Percentiles rank a stretch among this genome's conserved stretches.
Evolutionary conservation across 2,329 filamentous ascomycete genomes (phyloP).

Genomic region (Xylaria sp.): DNA sequence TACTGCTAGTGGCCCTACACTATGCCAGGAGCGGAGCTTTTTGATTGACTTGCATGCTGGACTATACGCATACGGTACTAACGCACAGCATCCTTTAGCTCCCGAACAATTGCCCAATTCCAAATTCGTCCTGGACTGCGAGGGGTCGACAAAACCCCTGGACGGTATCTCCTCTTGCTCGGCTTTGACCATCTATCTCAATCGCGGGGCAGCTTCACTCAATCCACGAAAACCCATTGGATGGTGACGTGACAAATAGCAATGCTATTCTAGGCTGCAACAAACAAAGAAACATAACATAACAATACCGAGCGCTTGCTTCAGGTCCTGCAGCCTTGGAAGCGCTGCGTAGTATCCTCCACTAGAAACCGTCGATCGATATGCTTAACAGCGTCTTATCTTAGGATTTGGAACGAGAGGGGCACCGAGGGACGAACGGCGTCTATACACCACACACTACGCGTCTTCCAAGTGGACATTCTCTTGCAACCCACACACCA

Average conservation of each 20-base stretch:
- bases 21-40: constrained; percentile 9
- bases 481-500: constrained; percentile 11
- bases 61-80: constrained; percentile 8
- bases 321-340: not conserved
- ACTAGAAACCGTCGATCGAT: constrained; percentile 1
- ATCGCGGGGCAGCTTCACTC: constrained; percentile 8
- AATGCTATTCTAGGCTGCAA: constrained; percentile 2
- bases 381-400: constrained; percentile 2
- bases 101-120: constrained; percentile 39
- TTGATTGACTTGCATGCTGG: constrained; percentile 27
- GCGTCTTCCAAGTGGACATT: constrained; percentile 15
- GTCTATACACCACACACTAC: not conserved
- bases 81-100: constrained; percentile 34
- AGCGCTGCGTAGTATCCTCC: not conserved
- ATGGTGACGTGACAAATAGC: constrained; percentile 32
- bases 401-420: constrained; percentile 30
- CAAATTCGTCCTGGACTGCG: constrained; percentile 43
- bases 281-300: constrained; percentile 2
- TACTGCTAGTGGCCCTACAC: constrained; percentile 3
- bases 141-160: constrained; percentile 33
- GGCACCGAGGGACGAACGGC: constrained; percentile 15
- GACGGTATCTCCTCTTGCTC: constrained; percentile 24
- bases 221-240: constrained; percentile 12
- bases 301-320: not conserved
- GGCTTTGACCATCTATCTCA: constrained; percentile 8